A percentile compares a stretch with the other conserved stretches of the same genome.
Conservation (phyloP, 805 yeast species). For the Komagataella pseudopastoris region DNA sequence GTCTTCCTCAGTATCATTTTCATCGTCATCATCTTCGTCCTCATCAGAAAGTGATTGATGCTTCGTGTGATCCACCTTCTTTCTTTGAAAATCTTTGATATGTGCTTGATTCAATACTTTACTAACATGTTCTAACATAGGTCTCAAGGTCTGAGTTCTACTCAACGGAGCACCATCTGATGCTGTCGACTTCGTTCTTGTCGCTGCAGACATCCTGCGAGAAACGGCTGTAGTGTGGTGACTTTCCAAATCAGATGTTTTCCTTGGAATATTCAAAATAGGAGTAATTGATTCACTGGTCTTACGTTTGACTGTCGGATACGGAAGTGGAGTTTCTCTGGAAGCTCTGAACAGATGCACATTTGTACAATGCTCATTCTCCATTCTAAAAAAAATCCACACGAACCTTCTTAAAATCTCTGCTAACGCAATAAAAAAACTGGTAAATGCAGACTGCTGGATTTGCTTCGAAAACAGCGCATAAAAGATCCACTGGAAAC, state of each 20-base stretch:
- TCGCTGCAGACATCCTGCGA: neutral
- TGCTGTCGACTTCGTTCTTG: neutral
- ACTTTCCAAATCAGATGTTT: neutral
- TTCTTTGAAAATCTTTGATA: constrained; percentile 73
- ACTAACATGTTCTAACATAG: constrained; percentile 27
- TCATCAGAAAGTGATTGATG: constrained; percentile 3
- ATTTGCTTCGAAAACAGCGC: constrained; percentile 63
- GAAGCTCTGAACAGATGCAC: constrained; percentile 78
- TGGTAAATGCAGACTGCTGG: constrained; percentile 79
- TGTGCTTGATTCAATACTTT: constrained; percentile 62
- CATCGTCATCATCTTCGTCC: constrained; percentile 10
- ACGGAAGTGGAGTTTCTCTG: constrained; percentile 79
- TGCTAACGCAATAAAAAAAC: constrained; percentile 72
- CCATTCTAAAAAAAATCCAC: constrained; percentile 90
- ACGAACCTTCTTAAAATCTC: constrained; percentile 74
- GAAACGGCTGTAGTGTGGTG: neutral
- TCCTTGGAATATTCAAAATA: neutral
- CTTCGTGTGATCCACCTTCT: constrained; percentile 19
- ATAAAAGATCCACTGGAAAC: constrained; percentile 91
- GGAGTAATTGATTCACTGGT: neutral
- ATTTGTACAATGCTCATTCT: constrained; percentile 90
- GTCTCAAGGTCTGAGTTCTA: constrained; percentile 5
- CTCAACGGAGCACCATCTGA: constrained; percentile 6
- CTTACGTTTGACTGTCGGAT: constrained; percentile 20
- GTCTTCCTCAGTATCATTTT: constrained; percentile 14